Percentiles rank a stretch among this genome's conserved stretches.
phyloP scores from a whole-genome alignment of 805 yeast genomes.

The Wickerhamiella lipophila region DNA sequence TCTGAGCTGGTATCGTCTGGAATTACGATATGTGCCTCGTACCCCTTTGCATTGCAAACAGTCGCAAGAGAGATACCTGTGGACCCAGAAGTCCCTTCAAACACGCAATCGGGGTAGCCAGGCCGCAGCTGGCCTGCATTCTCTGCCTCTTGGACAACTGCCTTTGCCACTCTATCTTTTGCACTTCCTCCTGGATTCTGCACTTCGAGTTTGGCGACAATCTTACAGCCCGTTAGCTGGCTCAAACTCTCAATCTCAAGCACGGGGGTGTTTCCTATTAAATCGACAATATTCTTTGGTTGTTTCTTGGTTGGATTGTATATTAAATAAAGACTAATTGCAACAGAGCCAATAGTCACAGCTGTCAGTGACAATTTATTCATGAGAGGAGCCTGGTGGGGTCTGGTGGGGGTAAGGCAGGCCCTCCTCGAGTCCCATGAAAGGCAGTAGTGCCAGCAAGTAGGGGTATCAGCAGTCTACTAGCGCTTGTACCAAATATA shows the following conservation, averaged over 20 bases:
- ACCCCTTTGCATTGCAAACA: constrained; percentile 79
- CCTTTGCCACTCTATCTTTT: constrained; percentile 84
- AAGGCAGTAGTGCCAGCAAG: no score
- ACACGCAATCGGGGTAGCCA: constrained; percentile 56
- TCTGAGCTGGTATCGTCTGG: constrained; percentile 90
- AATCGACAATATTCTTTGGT: constrained; percentile 39
- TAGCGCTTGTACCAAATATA: no score
- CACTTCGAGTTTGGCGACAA: constrained; percentile 77
- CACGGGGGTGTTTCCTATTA: constrained; percentile 86
- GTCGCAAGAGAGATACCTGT: constrained; percentile 92
- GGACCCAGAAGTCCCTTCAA: constrained; percentile 94
- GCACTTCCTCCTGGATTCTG: constrained; percentile 92
- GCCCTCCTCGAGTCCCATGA: no score
- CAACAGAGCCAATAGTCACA: neutral
- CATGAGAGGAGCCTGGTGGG: no score
- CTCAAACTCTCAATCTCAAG: constrained; percentile 62
- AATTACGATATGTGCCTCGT: constrained; percentile 79
- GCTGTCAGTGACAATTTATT: neutral
- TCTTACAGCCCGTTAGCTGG: constrained; percentile 59
- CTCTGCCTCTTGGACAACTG: constrained; percentile 65
- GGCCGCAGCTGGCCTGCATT: constrained; percentile 43
- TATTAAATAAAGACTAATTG: neutral
- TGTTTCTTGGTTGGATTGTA: neutral
- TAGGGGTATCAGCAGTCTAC: no score
- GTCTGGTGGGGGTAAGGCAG: no score